Evolutionary conservation across 2,329 filamentous ascomycete genomes (phyloP).

Genomic region (Tolypocladium paradoxum): DNA sequence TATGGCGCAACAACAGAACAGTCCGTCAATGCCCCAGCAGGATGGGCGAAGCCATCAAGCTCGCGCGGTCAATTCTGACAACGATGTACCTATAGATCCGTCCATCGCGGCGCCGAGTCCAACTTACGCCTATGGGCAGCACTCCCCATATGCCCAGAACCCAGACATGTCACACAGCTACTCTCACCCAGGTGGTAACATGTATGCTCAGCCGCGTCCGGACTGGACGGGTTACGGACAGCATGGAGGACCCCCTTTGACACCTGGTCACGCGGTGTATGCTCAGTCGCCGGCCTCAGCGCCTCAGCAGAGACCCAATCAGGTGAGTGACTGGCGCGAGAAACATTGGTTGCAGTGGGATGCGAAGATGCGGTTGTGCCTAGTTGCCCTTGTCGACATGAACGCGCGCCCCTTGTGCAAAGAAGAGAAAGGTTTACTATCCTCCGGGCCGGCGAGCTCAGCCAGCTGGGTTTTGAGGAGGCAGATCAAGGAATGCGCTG

Average conservation of each 20-base stretch:
- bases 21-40: conserved; percentile 86
- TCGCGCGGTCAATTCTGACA: conserved; percentile 82
- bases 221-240: conserved; percentile 64
- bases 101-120: conserved; percentile 91
- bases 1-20: conserved; percentile 96
- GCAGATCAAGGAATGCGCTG: background rate
- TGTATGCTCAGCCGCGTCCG: conserved; percentile 61
- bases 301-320: conserved; percentile 43
- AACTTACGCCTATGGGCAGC: conserved; percentile 72
- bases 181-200: conserved; percentile 46
- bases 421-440: background rate
- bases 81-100: conserved; percentile 97
- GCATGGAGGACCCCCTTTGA: conserved; percentile 36
- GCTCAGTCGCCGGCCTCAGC: conserved; percentile 44
- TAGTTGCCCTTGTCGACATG: background rate
- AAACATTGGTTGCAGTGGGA: background rate
- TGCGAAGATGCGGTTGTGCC: background rate
- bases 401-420: background rate
- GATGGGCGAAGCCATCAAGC: conserved; percentile 71
- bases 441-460: background rate
- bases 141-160: conserved; percentile 76
- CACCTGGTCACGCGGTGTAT: conserved; percentile 43
- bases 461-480: background rate
- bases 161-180: conserved; percentile 82
- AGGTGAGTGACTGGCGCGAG: conserved; percentile 37